Evolutionary conservation across 805 yeast genomes (phyloP).

Genomic region (Saccharomycopsis sp.): DNA sequence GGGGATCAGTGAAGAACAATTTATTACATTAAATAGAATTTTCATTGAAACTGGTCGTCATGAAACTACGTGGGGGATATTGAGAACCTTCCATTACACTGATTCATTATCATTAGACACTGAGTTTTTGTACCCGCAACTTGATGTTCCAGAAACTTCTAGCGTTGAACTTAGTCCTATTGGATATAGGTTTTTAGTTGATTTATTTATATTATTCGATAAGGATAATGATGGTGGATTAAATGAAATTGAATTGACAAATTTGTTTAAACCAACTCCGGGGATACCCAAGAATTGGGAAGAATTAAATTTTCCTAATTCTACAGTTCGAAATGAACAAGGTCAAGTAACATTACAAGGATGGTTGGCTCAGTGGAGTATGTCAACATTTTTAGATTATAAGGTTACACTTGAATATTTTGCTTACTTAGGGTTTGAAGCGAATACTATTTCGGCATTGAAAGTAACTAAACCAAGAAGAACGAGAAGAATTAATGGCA

Average conservation of each 20-base stretch:
- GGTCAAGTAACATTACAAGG: slow-evolving; percentile 93
- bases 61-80: slow-evolving; percentile 94
- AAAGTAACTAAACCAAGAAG: slow-evolving; percentile 79
- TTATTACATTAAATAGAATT: slow-evolving; percentile 65
- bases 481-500: slow-evolving; percentile 57
- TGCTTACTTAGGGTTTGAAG: slow-evolving; percentile 85
- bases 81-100: slow-evolving; percentile 83
- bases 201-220: slow-evolving; percentile 79
- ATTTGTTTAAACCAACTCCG: slow-evolving; percentile 82
- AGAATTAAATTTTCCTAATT: slow-evolving; percentile 75
- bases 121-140: slow-evolving; percentile 65
- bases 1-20: slow-evolving; percentile 72
- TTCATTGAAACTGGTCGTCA: slow-evolving; percentile 91
- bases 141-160: slow-evolving; percentile 66
- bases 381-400: slow-evolving; percentile 85
- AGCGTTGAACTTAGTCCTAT: slow-evolving; percentile 89
- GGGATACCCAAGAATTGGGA: slow-evolving; percentile 87
- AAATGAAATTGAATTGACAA: slow-evolving; percentile 59
- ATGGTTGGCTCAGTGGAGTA: slow-evolving; percentile 98
- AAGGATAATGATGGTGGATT: slow-evolving; percentile 96
- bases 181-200: slow-evolving; percentile 90
- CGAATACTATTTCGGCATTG: slow-evolving; percentile 42
- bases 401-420: slow-evolving; percentile 80
- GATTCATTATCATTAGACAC: slow-evolving; percentile 84
- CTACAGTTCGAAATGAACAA: slow-evolving; percentile 84